These are phyloP conservation scores for Aspergillus neoniger DNA, from an alignment of 2,329 filamentous ascomycete genomes.

Conservation along the genomic window DNA sequence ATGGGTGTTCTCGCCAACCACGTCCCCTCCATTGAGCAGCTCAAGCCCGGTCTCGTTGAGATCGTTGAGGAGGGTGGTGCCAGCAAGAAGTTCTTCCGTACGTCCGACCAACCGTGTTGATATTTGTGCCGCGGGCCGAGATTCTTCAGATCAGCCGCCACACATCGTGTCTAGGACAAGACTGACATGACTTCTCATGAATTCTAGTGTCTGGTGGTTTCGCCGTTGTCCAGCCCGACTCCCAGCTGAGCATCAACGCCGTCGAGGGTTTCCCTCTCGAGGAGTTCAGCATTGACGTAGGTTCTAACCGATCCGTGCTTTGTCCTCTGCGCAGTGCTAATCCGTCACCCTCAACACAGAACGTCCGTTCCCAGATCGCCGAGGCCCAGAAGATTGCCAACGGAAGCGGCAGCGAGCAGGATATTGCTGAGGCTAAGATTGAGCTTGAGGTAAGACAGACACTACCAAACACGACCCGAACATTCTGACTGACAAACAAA, in stretches of 20 bases:
- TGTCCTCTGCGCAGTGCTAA: slow-evolving; percentile 7
- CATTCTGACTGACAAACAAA: slow-evolving; percentile 11
- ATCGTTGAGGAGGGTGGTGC: slow-evolving; percentile 86
- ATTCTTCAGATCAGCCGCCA: background rate
- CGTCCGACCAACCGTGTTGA: slow-evolving; percentile 40
- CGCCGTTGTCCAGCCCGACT: slow-evolving; percentile 94
- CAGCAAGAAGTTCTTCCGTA: slow-evolving; percentile 98
- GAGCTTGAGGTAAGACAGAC: slow-evolving; percentile 79
- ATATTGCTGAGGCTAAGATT: slow-evolving; percentile 98
- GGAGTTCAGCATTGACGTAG: slow-evolving; percentile 86
- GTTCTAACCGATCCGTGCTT: slow-evolving; percentile 18
- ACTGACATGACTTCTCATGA: slow-evolving; percentile 22
- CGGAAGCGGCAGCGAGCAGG: slow-evolving; percentile 90
- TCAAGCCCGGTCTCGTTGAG: slow-evolving; percentile 95
- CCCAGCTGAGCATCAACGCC: slow-evolving; percentile 94
- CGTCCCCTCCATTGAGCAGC: slow-evolving; percentile 97
- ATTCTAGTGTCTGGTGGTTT: slow-evolving; percentile 88
- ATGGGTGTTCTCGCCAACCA: slow-evolving; percentile 99
- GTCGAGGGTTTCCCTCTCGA: slow-evolving; percentile 93
- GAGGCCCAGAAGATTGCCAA: slow-evolving; percentile 94
- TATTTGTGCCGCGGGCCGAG: slow-evolving; percentile 5
- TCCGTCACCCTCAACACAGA: slow-evolving; percentile 42
- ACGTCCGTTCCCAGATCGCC: slow-evolving; percentile 83
- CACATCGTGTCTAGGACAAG: background rate
- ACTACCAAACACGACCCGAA: background rate